Evolutionary conservation across 495 filamentous ascomycete genomes (phyloP), one percentile per base, ranked within the genome.

Genomic region (Emericellopsis terricola): DNA sequence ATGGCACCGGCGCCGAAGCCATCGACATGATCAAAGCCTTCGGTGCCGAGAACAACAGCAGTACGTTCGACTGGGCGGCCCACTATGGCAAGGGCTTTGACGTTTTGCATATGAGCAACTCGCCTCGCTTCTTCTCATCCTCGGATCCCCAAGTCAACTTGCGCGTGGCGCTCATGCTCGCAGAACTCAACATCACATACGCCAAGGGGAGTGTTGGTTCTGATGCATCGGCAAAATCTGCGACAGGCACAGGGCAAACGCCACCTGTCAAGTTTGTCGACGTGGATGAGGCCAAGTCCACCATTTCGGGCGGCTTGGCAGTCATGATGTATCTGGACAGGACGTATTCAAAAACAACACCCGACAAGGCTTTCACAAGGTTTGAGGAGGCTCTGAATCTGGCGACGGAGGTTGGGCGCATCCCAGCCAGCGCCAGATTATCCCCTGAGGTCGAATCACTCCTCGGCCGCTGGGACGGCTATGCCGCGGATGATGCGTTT

Each of bases 61-160:
- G 45, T 3, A 65, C 57, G 0, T 91, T 94, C 43, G 71, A 84
- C 44, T 94, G 89, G 91, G 62, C 75, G 15, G 60, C 52, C 1
- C 49, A 64, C 10, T 97, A 97, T 43, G 91, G 87, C 1, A 38
- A 38, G 0, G 89, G 89, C 1, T 94, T 85, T 37, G 78, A 96
- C 45, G 84, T 94, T 1, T 64, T 97, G 31, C 83, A 97, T 36
- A 60, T 68, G 31, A 55, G 65, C 2, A 58, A 57, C 19, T 52
- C 68, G 8, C 59, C 66, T 8, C 59, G 64, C 21, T 47, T 82
- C 4, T 63, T 62, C 36, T 45, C 67, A 1, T 64, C 68, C 21
- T 45, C 53, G 0, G 69, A 81, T 31, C 28, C 39, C 0, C 47
- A 81, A 13, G 58, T 62, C 3, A 74, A 80, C 38, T 45, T 69